A percentile compares a stretch with the other conserved stretches of the same genome.
These are phyloP conservation scores for Fraxinus sp. DNA, from an alignment of 305 asterid species.

Conservation along the genomic window DNA sequence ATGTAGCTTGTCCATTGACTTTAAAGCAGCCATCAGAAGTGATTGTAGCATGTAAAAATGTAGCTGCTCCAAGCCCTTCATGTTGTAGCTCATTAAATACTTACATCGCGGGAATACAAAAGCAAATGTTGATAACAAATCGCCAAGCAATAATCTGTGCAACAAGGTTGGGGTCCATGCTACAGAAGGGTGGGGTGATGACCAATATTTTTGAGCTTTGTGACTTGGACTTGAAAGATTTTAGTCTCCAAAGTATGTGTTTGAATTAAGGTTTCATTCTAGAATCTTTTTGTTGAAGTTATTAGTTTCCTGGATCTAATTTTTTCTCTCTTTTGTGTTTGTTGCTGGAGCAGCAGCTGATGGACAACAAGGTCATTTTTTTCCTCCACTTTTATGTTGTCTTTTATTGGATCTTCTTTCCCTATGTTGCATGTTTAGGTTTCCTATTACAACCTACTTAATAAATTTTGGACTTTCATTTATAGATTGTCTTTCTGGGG, in stretches of 20 bases:
- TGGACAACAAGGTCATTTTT: slow-evolving; percentile 75
- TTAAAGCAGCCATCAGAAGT: slow-evolving; percentile 80
- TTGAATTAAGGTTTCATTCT: slow-evolving; percentile 10
- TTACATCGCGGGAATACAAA: slow-evolving; percentile 69
- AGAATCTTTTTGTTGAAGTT: neutral
- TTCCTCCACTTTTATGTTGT: slow-evolving; percentile 14
- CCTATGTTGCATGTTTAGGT: neutral
- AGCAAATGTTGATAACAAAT: slow-evolving; percentile 92
- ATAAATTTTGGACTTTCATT: neutral
- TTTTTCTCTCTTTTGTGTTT: slow-evolving; percentile 27
- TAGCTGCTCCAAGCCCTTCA: slow-evolving; percentile 81
- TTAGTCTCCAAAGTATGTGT: slow-evolving; percentile 84
- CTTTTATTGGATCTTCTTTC: neutral
- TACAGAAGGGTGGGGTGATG: slow-evolving; percentile 86
- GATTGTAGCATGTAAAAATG: slow-evolving; percentile 67
- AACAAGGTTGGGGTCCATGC: slow-evolving; percentile 70
- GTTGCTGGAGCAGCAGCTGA: slow-evolving; percentile 48
- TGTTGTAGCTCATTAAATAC: slow-evolving; percentile 83
- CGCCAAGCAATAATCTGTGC: slow-evolving; percentile 92
- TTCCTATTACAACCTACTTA: neutral
- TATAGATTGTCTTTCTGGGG: neutral
- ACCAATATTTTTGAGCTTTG: slow-evolving; percentile 83
- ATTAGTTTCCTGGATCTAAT: neutral
- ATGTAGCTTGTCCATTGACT: slow-evolving; percentile 86
- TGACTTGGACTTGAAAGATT: slow-evolving; percentile 93